phyloP scores from a whole-genome alignment of 495 filamentous ascomycete species.

The Stereocaulon alpinum region DNA sequence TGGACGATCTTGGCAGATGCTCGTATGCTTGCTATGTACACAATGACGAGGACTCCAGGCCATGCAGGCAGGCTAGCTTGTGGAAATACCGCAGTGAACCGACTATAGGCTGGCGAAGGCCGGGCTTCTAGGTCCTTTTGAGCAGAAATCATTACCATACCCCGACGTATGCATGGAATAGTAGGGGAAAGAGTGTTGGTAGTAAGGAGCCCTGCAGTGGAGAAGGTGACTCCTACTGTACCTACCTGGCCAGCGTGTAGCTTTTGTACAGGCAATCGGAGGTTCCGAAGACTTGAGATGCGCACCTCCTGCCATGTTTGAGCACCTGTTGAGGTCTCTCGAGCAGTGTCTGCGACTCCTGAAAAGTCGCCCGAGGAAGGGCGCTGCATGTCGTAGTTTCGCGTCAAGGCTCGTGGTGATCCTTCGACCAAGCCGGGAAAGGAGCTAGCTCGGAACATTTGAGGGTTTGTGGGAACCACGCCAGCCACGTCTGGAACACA shows the following conservation, averaged over 20 bases:
- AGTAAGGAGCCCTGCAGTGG: constrained; percentile 13
- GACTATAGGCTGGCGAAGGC: constrained; percentile 35
- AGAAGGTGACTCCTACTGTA: constrained; percentile 68
- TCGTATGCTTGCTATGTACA: constrained; percentile 81
- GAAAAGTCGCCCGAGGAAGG: constrained; percentile 10
- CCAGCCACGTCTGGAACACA: constrained; percentile 39
- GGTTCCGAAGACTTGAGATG: constrained; percentile 76
- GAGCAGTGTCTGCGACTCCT: neutral
- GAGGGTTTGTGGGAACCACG: constrained; percentile 15
- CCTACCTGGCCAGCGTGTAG: constrained; percentile 78
- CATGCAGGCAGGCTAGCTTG: constrained; percentile 33
- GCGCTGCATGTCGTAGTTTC: neutral
- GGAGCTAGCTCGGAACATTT: constrained; percentile 17
- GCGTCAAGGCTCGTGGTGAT: neutral
- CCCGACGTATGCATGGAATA: constrained; percentile 47
- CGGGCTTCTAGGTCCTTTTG: constrained; percentile 33
- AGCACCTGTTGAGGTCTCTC: neutral
- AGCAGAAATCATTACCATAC: constrained; percentile 61
- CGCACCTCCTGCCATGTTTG: constrained; percentile 57
- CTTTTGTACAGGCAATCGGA: constrained; percentile 71
- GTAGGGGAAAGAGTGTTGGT: constrained; percentile 4
- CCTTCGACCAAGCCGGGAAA: constrained; percentile 18
- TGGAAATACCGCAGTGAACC: constrained; percentile 42
- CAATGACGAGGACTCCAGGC: constrained; percentile 57
- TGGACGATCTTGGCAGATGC: constrained; percentile 61